Base-by-base conservation (phyloP, 2,329 filamentous ascomycete species). In the Dothistroma pini region DNA sequence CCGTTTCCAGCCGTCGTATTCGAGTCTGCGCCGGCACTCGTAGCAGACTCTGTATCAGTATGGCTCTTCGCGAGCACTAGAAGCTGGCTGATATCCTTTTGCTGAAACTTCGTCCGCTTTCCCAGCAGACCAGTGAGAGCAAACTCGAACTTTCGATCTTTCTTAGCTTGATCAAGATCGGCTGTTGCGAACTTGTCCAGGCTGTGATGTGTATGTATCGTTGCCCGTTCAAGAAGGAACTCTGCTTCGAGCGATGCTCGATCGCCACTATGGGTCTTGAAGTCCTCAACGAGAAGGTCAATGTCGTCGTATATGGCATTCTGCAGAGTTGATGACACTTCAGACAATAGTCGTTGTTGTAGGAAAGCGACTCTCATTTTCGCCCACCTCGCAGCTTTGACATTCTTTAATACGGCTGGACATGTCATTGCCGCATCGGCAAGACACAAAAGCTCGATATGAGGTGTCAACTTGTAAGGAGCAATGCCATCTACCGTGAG, bases 31-130 rank as follows among this genome's bases (percentile, higher is more conserved):
- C 61, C 60, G 0, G 61, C 59, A 4, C 52, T 11, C 32, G 53
- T 48, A 8, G 49, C 32, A 19, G 51, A 31, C 11, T 59, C 63
- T 21, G 54, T 57, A 21, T 60, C 60, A n/a, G 78, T 77, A 7
- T 80, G 80, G 72, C 93, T 97, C 74, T 86, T 91, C 0, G 95
- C 95, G 32, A 97, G 79, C 2, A 99, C 91, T 1, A 99, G 89
- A 31, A 99, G 81, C 75, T 99, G 95, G 69, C 91, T 96, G 63
- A 87, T 87, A 69, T 87, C 89, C 62, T 86, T 89, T 70, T 91
- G 83, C 74, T 96, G 91, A 60, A 87, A 96, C 67, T 84, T 89
- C 0, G 91, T 96, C 62, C 89, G 81, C 77, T 92, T 97, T 16
- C 95, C 95, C 66, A 99, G 76, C 22, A 90, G 86, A 41, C 95